Percentiles rank a stretch among this genome's conserved stretches.
Evolutionary conservation across 1,284 basidiomycete genomes (phyloP).

Genomic region (Malassezia sympodialis): DNA sequence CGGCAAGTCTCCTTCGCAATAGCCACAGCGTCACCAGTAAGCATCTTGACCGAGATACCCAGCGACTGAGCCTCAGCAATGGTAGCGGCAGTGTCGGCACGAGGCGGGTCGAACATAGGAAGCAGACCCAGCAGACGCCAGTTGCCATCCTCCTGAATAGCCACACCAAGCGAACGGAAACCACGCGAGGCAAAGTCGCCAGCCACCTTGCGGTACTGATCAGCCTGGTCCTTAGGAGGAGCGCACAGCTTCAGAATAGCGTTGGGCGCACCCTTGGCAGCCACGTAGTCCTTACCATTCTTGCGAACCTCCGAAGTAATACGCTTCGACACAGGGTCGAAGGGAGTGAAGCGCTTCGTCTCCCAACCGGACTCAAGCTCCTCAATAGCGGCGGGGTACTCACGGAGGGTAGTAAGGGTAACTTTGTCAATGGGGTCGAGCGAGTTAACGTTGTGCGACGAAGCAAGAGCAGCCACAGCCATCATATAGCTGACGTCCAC

Average conservation of each 20-base stretch:
- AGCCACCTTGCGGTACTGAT: constrained; percentile 51
- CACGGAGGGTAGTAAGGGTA: constrained; percentile 54
- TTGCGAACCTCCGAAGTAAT: constrained; percentile 56
- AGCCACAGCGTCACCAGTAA: constrained; percentile 56
- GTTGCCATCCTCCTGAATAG: constrained; percentile 53
- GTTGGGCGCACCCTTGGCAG: constrained; percentile 56
- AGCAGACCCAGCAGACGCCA: constrained; percentile 54
- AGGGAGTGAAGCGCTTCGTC: constrained; percentile 55
- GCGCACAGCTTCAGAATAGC: constrained; percentile 54
- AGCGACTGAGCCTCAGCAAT: constrained; percentile 54
- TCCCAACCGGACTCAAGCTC: constrained; percentile 53
- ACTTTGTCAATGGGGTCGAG: constrained; percentile 58
- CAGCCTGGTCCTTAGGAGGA: constrained; percentile 50
- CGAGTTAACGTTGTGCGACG: constrained; percentile 55
- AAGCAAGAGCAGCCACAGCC: constrained; percentile 55
- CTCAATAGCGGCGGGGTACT: constrained; percentile 54
- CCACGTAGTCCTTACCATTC: constrained; percentile 53
- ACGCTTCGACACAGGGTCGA: constrained; percentile 57
- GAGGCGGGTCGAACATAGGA: constrained; percentile 54
- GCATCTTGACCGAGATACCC: constrained; percentile 56
- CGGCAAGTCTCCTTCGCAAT: constrained; percentile 57
- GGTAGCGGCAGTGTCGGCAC: constrained; percentile 54
- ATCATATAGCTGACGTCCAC: constrained; percentile 52
- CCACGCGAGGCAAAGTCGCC: constrained; percentile 53
- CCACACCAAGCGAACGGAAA: constrained; percentile 55